A percentile compares a stretch with the other conserved stretches of the same genome.
phyloP scores from a whole-genome alignment of 179 eudicot species.

The Corrigiola litoralis region DNA sequence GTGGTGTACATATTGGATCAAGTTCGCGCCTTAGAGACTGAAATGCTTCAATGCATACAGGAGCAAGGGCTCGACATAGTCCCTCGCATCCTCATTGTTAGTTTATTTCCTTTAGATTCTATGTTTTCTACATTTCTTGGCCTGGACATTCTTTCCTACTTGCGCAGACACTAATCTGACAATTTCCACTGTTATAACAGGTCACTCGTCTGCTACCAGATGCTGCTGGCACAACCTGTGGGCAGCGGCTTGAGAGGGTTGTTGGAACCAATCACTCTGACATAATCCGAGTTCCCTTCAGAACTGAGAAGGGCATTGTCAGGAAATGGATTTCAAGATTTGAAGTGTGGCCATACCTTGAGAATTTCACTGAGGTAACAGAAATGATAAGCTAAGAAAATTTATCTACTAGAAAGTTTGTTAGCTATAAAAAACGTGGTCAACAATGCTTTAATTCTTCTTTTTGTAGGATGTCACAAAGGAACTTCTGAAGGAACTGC shows the following conservation, averaged over 20 bases:
- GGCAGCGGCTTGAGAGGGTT: conserved; percentile 75
- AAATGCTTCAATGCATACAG: conserved; percentile 71
- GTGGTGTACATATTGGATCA: conserved; percentile 88
- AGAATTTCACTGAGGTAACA: conserved; percentile 74
- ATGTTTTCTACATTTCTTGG: background rate
- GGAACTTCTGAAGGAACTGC: conserved; percentile 57
- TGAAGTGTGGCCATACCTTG: conserved; percentile 97
- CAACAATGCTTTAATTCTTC: background rate
- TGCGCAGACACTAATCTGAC: background rate
- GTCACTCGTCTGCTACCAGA: conserved; percentile 83
- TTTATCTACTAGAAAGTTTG: no score
- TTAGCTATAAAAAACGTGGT: background rate
- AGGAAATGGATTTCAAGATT: conserved; percentile 93
- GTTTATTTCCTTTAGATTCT: background rate
- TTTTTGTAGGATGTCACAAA: conserved; percentile 59
- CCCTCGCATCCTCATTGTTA: conserved; percentile 77
- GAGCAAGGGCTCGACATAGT: conserved; percentile 78
- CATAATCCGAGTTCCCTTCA: conserved; percentile 86
- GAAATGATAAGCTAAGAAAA: background rate
- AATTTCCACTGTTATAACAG: conserved; percentile 21
- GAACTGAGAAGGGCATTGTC: conserved; percentile 83
- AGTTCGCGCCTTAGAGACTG: conserved; percentile 83
- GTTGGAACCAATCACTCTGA: conserved; percentile 59
- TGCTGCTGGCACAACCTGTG: conserved; percentile 82
- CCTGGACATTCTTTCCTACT: background rate